Evolutionary conservation across 108 stramenopile species (phyloP), one percentile per base, ranked within the genome.

Genomic region (Skeletonema tropicum): DNA sequence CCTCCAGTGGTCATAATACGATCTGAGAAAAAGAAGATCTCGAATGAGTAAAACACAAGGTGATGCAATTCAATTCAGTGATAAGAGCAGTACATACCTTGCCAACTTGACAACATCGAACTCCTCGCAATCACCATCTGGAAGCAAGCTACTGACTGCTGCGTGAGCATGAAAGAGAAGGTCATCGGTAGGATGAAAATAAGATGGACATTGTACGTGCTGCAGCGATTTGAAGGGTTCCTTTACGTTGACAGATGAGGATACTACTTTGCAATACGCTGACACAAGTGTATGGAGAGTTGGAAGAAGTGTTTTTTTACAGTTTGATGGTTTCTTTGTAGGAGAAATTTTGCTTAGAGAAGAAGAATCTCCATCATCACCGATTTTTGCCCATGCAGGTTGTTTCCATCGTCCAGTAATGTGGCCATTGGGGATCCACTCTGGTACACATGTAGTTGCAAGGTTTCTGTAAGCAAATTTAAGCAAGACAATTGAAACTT

Each of bases 1-100:
- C 6, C 78, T 58, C 82, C 82, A 83, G 58, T 83, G 46, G 26
- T 79, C 66, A 29, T 79, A 79, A 57, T 83, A 83, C 17, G 48
- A 17, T 41, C 39, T 41, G 39, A 41, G 39, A 13, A 6, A 41
- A 41, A 41, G 9, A 12, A 12, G 0, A 41, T 12, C 39, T 41
- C 39, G 39, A 0, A 12, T 41, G 0, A 41, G 39, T 41, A 13
- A 41, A 11, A 41, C 39, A 41, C 5, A 3, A 35, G 33, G 33
- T 35, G 33, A 35, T 35, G 7, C 33, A 7, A 35, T 3, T 35
- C 6, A 35, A 35, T 29, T 1, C 0, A 35, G 3, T 35, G 7
- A 3, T 35, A 9, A 0, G 39, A 41, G 39, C 0, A 41, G 0
- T 11, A 41, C 39, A 41, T 33, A n/a, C 30, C 78, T 30, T 36